Base-by-base conservation (phyloP, 345 rosid genomes). In the Viola odorata region DNA sequence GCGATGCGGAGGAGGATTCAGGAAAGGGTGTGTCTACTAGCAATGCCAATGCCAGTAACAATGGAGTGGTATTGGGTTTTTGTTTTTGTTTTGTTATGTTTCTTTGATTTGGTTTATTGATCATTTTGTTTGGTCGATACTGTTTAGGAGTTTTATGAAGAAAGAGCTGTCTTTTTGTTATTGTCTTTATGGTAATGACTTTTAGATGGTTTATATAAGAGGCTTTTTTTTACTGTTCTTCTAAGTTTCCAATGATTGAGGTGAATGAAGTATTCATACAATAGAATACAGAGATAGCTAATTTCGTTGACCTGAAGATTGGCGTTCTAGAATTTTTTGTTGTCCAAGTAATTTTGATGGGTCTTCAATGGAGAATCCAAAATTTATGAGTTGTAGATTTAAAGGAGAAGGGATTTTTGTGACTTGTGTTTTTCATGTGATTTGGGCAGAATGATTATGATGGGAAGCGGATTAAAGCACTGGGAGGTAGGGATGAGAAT, bases 381-480 rank as follows among this genome's bases (percentile, higher is more conserved):
- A 23, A 23, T 23, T 23, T 23, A 23, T 23, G 12, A 49, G 23
- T 52, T 52, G 12, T 4, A 52, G 55, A 52, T 52, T 52, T 52
- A 52, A 15, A 48, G 32, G 32, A 2, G 32, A 10, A n/a, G 50
- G 14, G 50, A 8, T 47, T 16, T 57, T 50, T 56, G 8, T 13
- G 41, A 53, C 14, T 11, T 41, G 8, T 10, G 9, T 32, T 51
- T 7, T 39, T 17, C 41, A 48, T 57, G 11, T 52, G 1, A 16
- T 68, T 66, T 65, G 50, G 64, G 67, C 78, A 88, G 96, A 69
- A 40, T 66, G 81, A 75, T 62, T 63, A 80, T 0, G 78, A 79
- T 53, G 87, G 86, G 37, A 90, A 88, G 75, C 77, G 81, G 79
- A 65, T 80, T 8, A 85, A 80, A 69, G 65, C 82, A 41, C 62